These are phyloP conservation scores for Gynostemma pentaphyllum DNA, from an alignment of 306 rosid genomes.

Conservation along the genomic window DNA sequence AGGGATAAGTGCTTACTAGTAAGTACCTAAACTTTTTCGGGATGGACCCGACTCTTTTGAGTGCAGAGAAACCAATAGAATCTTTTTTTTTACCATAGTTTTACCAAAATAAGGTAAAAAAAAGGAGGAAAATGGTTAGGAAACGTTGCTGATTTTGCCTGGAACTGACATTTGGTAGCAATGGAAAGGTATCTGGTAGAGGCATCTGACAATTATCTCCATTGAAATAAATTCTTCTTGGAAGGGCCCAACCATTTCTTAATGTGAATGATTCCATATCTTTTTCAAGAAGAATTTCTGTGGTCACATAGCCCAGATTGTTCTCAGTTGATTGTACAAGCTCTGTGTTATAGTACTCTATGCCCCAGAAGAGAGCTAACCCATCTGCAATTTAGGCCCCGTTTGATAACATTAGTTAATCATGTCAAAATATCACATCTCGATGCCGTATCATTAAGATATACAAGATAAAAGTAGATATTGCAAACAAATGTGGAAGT, in stretches of 20 bases:
- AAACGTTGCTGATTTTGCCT: slow-evolving; percentile 1
- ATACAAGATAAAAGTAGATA: too few relatives aligned
- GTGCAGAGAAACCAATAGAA: too few relatives aligned
- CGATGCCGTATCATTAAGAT: too few relatives aligned
- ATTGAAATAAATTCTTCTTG: slow-evolving; percentile 63
- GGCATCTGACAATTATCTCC: slow-evolving; percentile 72
- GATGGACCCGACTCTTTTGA: too few relatives aligned
- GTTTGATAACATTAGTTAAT: neutral
- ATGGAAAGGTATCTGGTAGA: slow-evolving; percentile 49
- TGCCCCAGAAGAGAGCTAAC: slow-evolving; percentile 68
- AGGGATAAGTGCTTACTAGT: too few relatives aligned
- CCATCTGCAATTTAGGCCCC: slow-evolving; percentile 36
- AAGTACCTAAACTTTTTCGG: too few relatives aligned
- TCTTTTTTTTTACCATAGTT: neutral
- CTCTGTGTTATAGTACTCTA: slow-evolving; percentile 40
- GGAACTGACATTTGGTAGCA: slow-evolving; percentile 40
- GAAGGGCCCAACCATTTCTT: slow-evolving; percentile 67
- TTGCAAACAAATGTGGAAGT: too few relatives aligned
- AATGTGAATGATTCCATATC: slow-evolving; percentile 45
- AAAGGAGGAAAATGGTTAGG: slow-evolving; percentile 8
- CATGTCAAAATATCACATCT: neutral
- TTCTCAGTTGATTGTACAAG: slow-evolving; percentile 27
- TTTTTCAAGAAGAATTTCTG: slow-evolving; percentile 52
- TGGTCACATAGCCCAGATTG: slow-evolving; percentile 31
- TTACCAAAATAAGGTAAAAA: neutral